Evolutionary conservation across 129 eudicot genomes (phyloP).

Genomic region (Pseudognaphalium luteoalbum): DNA sequence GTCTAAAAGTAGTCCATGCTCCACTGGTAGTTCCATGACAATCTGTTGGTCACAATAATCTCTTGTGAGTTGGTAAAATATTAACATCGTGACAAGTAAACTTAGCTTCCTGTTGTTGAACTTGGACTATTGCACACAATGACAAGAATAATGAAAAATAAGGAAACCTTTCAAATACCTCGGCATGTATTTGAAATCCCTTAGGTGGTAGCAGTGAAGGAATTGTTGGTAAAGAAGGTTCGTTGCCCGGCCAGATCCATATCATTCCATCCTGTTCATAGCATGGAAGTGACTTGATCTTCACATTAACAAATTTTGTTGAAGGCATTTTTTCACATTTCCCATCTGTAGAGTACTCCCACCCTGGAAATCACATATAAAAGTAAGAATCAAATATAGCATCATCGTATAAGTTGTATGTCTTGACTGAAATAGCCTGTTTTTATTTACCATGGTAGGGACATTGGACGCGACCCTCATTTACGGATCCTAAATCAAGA

Average conservation of each 20-base stretch:
- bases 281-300: constrained; percentile 71
- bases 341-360: constrained; percentile 94
- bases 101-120: neutral
- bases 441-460: constrained; percentile 75
- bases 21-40: constrained; percentile 92
- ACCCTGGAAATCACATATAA: constrained; percentile 40
- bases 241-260: constrained; percentile 94
- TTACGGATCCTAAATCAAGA: constrained; percentile 80
- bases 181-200: constrained; percentile 85
- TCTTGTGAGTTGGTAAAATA: neutral
- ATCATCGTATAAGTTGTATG: neutral
- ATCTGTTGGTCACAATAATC: constrained; percentile 39
- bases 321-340: constrained; percentile 94
- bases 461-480: constrained; percentile 88
- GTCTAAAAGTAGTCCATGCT: constrained; percentile 85
- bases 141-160: neutral
- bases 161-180: constrained; percentile 42
- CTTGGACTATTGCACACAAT: neutral
- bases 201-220: constrained; percentile 76
- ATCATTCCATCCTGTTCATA: constrained; percentile 84
- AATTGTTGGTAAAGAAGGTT: constrained; percentile 64
- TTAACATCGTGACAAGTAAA: neutral
- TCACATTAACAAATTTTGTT: constrained; percentile 66
- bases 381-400: neutral
- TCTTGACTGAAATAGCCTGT: neutral